phyloP scores from a whole-genome alignment of 768 basidiomycete species.

The Lentinula lateritia region DNA sequence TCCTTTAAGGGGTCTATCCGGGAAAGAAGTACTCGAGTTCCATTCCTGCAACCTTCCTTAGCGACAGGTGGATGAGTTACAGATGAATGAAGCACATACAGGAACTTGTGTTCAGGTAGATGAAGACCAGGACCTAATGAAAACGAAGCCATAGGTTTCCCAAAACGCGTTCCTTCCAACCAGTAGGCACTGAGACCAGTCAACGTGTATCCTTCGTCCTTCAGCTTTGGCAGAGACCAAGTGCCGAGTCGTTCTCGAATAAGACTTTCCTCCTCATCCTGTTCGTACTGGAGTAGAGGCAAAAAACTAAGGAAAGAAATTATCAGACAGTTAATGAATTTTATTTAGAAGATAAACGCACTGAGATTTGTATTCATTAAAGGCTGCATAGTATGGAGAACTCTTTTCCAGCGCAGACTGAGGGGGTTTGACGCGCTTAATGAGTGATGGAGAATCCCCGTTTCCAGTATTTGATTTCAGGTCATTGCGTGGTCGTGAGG shows the following conservation, averaged over 20 bases:
- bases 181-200: slow-evolving; percentile 64
- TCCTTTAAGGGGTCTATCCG: slow-evolving; percentile 58
- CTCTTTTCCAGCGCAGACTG: slow-evolving; percentile 24
- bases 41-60: slow-evolving; percentile 41
- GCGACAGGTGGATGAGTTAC: neutral
- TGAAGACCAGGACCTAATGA: slow-evolving; percentile 53
- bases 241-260: slow-evolving; percentile 58
- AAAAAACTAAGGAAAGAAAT: slow-evolving; percentile 28
- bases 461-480: neutral
- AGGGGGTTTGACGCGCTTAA: slow-evolving; percentile 34
- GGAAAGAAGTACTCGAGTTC: slow-evolving; percentile 63
- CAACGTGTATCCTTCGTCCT: slow-evolving; percentile 69
- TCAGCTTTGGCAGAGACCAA: slow-evolving; percentile 58
- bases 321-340: neutral
- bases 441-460: slow-evolving; percentile 12
- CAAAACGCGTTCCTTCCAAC: slow-evolving; percentile 59
- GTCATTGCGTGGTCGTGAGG: slow-evolving; percentile 10
- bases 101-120: slow-evolving; percentile 64
- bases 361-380: slow-evolving; percentile 51
- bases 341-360: slow-evolving; percentile 20
- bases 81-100: slow-evolving; percentile 37
- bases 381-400: slow-evolving; percentile 43
- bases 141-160: slow-evolving; percentile 64
- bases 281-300: slow-evolving; percentile 53
- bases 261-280: slow-evolving; percentile 54